phyloP scores from a whole-genome alignment of 768 basidiomycete genomes.

The Podaxis rugospora region DNA sequence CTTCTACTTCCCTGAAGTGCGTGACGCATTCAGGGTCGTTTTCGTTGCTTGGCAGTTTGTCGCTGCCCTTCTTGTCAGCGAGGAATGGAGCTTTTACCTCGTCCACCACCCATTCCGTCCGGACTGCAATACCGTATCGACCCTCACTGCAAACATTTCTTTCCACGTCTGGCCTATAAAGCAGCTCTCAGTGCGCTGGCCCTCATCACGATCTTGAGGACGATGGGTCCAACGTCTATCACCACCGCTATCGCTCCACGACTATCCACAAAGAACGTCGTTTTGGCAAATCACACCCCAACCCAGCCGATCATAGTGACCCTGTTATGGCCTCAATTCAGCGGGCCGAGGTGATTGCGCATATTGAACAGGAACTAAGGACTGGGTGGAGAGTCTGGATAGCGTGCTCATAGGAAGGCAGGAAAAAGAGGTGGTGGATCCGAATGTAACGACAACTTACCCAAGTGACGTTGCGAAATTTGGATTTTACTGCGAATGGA shows the following conservation, averaged over 20 bases:
- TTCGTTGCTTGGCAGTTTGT: slow-evolving; percentile 7
- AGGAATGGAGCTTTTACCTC: slow-evolving; percentile 7
- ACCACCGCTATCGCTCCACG: neutral
- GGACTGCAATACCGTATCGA: neutral
- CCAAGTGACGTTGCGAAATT: slow-evolving; percentile 1
- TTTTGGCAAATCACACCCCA: neutral
- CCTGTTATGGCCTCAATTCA: slow-evolving; percentile 4
- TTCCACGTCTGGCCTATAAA: slow-evolving; percentile 6
- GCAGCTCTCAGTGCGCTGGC: neutral
- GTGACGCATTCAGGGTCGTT: slow-evolving; percentile 1
- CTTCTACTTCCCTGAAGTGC: slow-evolving; percentile 1
- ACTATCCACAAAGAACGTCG: neutral
- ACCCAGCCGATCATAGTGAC: neutral
- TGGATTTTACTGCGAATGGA: neutral
- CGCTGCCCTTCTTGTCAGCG: slow-evolving; percentile 3
- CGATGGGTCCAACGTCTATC: slow-evolving; percentile 1
- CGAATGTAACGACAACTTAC: neutral
- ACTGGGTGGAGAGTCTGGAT: neutral
- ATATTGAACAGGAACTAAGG: neutral
- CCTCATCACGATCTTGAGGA: neutral
- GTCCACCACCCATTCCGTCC: neutral
- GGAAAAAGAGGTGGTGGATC: neutral
- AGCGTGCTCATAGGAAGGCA: slow-evolving; percentile 3
- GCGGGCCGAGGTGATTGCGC: slow-evolving; percentile 1
- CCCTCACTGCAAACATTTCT: slow-evolving; percentile 1